A percentile compares a stretch with the other conserved stretches of the same genome.
Conservation (phyloP, 345 rosid species). For the Citrus glauca region DNA sequence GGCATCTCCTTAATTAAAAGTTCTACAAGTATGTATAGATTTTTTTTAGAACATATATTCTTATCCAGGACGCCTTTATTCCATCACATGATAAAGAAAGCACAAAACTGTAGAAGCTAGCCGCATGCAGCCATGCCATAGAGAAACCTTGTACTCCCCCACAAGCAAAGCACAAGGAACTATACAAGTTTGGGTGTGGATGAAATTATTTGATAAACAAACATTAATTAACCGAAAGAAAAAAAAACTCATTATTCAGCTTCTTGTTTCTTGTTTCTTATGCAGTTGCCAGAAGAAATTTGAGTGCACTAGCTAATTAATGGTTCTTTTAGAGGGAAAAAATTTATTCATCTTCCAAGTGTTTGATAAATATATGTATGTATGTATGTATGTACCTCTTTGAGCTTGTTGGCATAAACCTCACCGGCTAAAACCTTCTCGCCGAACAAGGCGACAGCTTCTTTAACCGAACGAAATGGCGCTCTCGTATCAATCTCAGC, state of each 20-base stretch:
- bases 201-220: no score
- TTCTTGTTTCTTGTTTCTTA: background rate
- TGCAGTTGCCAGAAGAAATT: background rate
- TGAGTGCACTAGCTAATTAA: background rate
- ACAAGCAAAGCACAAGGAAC: slow-evolving; percentile 15
- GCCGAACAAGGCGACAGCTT: slow-evolving; percentile 78
- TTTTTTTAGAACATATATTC: no score
- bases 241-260: background rate
- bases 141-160: slow-evolving; percentile 5
- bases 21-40: background rate
- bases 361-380: no score
- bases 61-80: background rate
- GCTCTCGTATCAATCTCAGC: slow-evolving; percentile 73
- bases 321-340: no score
- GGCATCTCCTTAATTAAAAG: background rate
- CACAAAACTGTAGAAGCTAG: no score
- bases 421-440: slow-evolving; percentile 68
- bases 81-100: slow-evolving; percentile 5
- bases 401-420: slow-evolving; percentile 54
- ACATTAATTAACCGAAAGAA: no score
- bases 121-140: no score
- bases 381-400: slow-evolving; percentile 26
- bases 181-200: no score
- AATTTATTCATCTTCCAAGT: no score
- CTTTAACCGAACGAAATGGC: slow-evolving; percentile 76